Base-by-base conservation (phyloP, 257 asterid genomes). In the Hygrophila difformis region DNA sequence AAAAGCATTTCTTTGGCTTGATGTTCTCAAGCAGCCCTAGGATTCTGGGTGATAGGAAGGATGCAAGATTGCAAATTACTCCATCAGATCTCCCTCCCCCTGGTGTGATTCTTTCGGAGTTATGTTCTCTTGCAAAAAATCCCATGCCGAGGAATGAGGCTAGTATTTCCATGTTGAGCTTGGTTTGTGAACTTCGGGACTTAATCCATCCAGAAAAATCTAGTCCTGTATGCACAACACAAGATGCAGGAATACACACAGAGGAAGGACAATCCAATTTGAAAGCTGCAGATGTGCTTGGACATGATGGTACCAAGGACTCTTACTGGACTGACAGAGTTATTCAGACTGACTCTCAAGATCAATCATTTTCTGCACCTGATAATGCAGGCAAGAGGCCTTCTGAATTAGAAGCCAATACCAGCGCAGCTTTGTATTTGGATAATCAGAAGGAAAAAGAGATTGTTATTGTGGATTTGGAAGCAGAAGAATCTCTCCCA, bases 241-340 rank as follows among this genome's bases (percentile, higher is more conserved):
- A 11, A 41, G 53, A 61, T 35, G n/a, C 39, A 8, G 73, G 44
- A 19, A 55, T 54, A 53, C 42, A 36, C 13, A 11, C 18, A 35
- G 51, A 45, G 9, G 54, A 61, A 21, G 59, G 57, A 4, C 43
- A 58, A 35, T 36, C 49, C 55, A 20, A 49, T 48, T 20, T 34
- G 42, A 73, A 45, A 18, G 47, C 57, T 49, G 26, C 50, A 29
- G 67, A 60, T 56, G 41, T 55, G 15, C 26, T 35, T 56, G 75
- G 41, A 37, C 12, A 26, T 53, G 65, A 50, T 44, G 83, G 83
- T 49, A 51, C 49, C 2, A 60, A 75, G 39, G 88, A 77, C 67
- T 64, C 79, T 0, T 77, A 73, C 64, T 84, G 93, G 93, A 75
- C 83, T 1, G 88, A 77, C 56, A 68, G 76, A 64, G 60, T 68